A percentile compares a stretch with the other conserved stretches of the same genome.
phyloP scores from a whole-genome alignment of 2,329 filamentous ascomycete genomes.

The Lecanicillium sp. region DNA sequence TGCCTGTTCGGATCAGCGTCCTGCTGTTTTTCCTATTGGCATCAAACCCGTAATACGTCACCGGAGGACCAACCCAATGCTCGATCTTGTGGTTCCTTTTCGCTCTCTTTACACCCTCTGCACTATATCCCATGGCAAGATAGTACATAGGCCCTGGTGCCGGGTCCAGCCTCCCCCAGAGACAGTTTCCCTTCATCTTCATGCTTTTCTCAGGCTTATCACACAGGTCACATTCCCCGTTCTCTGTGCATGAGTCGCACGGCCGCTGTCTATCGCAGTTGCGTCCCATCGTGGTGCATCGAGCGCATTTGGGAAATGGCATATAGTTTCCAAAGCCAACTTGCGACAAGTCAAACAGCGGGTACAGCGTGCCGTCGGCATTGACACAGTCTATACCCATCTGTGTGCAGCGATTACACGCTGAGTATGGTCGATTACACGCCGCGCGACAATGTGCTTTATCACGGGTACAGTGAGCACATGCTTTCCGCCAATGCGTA shows the following conservation, averaged over 20 bases:
- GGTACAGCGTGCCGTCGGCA: slow-evolving; percentile 8
- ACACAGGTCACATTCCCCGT: slow-evolving; percentile 12
- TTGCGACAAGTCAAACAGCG: slow-evolving; percentile 20
- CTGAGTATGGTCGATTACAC: slow-evolving; percentile 7
- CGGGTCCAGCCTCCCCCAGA: slow-evolving; percentile 10
- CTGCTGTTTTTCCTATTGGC: slow-evolving; percentile 10
- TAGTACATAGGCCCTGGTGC: slow-evolving; percentile 25
- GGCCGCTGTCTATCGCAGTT: slow-evolving; percentile 29
- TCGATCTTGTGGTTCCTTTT: slow-evolving; percentile 16
- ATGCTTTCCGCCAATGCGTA: slow-evolving; percentile 11
- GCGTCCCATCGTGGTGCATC: slow-evolving; percentile 14
- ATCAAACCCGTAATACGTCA: neutral
- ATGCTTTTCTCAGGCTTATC: slow-evolving; percentile 6
- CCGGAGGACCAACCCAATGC: slow-evolving; percentile 17
- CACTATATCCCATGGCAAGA: slow-evolving; percentile 20
- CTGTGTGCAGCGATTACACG: slow-evolving; percentile 20
- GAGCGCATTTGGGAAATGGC: slow-evolving; percentile 17
- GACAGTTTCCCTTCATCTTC: slow-evolving; percentile 10
- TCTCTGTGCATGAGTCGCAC: slow-evolving; percentile 24
- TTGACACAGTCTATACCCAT: slow-evolving; percentile 21
- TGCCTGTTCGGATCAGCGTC: neutral
- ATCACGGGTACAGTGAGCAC: slow-evolving; percentile 10
- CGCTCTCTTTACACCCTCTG: slow-evolving; percentile 17
- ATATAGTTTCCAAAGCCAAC: slow-evolving; percentile 22
- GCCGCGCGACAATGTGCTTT: slow-evolving; percentile 14